These are phyloP conservation scores for Sordariomycetes sp. DNA, from an alignment of 2,329 filamentous ascomycete species.

Conservation along the genomic window DNA sequence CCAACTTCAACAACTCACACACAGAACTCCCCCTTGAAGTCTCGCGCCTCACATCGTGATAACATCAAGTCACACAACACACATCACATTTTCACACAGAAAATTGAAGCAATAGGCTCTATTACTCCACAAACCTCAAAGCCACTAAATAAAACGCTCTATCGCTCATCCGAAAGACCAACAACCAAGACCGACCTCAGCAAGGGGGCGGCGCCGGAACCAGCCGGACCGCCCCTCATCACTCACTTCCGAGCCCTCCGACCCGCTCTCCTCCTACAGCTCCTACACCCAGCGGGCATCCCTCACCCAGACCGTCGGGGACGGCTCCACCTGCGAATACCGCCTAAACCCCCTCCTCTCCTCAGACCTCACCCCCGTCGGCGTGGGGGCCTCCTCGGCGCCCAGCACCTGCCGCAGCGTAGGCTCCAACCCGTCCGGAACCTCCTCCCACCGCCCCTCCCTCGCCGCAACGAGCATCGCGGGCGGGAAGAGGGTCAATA, in stretches of 20 bases:
- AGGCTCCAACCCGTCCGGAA: conserved; percentile 42
- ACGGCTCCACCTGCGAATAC: neutral
- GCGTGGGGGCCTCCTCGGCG: neutral
- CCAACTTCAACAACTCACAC: neutral
- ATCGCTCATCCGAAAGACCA: too few species aligned
- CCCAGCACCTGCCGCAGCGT: neutral
- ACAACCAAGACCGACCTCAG: too few species aligned
- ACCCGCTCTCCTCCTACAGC: neutral
- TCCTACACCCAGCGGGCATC: neutral
- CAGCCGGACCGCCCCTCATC: too few species aligned
- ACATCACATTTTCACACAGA: neutral
- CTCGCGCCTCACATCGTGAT: neutral
- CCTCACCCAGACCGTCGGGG: neutral
- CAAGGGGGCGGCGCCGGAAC: neutral
- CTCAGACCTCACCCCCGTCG: neutral
- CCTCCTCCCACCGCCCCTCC: conserved; percentile 41
- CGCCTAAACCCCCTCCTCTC: neutral
- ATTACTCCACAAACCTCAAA: too few species aligned
- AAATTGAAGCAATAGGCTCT: too few species aligned
- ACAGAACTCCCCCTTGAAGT: neutral
- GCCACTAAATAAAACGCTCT: too few species aligned
- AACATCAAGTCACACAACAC: neutral
- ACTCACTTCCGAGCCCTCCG: too few species aligned
- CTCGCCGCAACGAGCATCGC: conserved; percentile 41
- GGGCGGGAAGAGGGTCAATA: conserved; percentile 29